Conservation (phyloP, 1,139 yeast genomes). For the Meyerozyma guilliermondii region DNA sequence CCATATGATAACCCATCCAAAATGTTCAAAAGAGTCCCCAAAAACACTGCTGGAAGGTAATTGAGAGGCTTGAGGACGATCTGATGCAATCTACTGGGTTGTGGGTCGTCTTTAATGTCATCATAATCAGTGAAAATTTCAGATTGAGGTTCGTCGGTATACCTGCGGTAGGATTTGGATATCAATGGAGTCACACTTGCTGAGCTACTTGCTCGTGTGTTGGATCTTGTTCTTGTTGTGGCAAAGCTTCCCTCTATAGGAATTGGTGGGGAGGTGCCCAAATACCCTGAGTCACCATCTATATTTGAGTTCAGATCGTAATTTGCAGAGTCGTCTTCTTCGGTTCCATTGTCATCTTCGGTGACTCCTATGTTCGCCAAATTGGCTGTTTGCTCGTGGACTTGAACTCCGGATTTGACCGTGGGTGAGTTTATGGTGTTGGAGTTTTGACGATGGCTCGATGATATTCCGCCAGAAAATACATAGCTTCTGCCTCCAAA, state of each 20-base stretch:
- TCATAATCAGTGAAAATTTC: neutral
- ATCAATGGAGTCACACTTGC: constrained; percentile 5
- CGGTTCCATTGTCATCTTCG: constrained; percentile 25
- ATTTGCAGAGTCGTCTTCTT: constrained; percentile 3
- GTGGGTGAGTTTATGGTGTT: constrained; percentile 25
- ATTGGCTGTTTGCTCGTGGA: constrained; percentile 62
- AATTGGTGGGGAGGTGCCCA: constrained; percentile 22
- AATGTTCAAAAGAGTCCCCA: constrained; percentile 80
- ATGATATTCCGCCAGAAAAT: constrained; percentile 13
- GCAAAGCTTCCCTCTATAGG: constrained; percentile 8
- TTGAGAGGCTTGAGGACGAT: constrained; percentile 34
- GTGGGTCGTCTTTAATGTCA: neutral
- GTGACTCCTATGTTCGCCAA: constrained; percentile 59
- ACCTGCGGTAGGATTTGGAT: constrained; percentile 3
- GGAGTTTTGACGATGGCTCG: constrained; percentile 16
- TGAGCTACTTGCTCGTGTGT: neutral
- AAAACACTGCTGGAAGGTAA: constrained; percentile 72
- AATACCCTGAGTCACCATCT: constrained; percentile 10
- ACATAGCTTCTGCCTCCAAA: constrained; percentile 44
- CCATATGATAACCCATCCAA: constrained; percentile 94
- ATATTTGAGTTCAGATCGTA: neutral
- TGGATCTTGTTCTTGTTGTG: neutral
- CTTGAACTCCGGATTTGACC: constrained; percentile 43
- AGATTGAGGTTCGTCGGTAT: constrained; percentile 3
- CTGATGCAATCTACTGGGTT: constrained; percentile 3